Evolutionary conservation across 345 rosid genomes (phyloP).

Genomic region (Brassica napus): DNA sequence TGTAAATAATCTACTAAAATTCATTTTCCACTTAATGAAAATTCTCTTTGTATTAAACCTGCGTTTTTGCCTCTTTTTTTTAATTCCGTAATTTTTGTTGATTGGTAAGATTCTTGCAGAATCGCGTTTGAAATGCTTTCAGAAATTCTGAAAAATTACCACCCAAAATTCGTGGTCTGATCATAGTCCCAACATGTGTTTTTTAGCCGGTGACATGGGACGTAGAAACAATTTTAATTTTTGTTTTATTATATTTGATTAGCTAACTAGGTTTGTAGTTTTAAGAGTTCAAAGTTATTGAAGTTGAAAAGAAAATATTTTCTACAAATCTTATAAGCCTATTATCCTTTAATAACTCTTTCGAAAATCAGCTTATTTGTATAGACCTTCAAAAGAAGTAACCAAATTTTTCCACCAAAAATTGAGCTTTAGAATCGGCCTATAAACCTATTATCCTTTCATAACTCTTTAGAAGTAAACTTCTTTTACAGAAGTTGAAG

Average conservation of each 20-base stretch:
- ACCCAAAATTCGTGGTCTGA: neutral
- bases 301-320: neutral
- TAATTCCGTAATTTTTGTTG: too few relatives aligned
- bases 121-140: too few relatives aligned
- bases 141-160: too few relatives aligned
- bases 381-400: neutral
- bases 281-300: neutral
- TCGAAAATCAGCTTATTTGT: neutral
- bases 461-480: neutral
- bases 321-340: neutral
- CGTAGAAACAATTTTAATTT: neutral
- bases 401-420: neutral
- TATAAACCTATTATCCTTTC: neutral
- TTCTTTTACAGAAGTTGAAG: neutral
- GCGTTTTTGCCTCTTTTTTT: too few relatives aligned
- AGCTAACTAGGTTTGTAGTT: neutral
- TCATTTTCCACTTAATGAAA: too few relatives aligned
- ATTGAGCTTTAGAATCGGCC: neutral
- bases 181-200: neutral
- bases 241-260: neutral
- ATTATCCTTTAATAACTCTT: neutral
- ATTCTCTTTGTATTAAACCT: too few relatives aligned
- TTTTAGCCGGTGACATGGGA: neutral
- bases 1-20: too few relatives aligned
- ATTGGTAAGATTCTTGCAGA: too few relatives aligned